Evolutionary conservation across 768 basidiomycete species (phyloP).

Genomic region (Xerocomus brunneocitrinus): DNA sequence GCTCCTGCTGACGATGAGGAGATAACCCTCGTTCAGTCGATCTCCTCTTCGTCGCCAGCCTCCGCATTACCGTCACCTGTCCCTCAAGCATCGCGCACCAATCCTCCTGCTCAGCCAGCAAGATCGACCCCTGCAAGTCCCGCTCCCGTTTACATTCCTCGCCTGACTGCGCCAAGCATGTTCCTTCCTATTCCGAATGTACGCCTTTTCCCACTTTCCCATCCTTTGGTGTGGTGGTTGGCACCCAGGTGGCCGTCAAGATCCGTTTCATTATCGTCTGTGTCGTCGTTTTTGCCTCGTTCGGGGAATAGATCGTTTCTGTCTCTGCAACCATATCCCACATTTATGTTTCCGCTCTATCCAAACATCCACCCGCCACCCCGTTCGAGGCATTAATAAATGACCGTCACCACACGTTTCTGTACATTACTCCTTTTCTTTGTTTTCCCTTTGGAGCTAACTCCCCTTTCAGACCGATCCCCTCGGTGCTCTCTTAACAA

Average conservation of each 20-base stretch:
- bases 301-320: neutral
- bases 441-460: conserved; percentile 3
- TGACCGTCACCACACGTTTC: conserved; percentile 4
- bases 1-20: conserved; percentile 43
- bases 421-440: neutral
- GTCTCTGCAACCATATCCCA: neutral
- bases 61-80: conserved; percentile 33
- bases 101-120: conserved; percentile 37
- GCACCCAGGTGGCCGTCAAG: conserved; percentile 32
- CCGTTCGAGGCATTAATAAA: conserved; percentile 5
- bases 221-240: conserved; percentile 60
- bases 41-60: conserved; percentile 30
- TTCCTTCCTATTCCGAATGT: conserved; percentile 89
- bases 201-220: conserved; percentile 49
- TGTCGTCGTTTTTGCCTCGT: conserved; percentile 29
- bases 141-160: conserved; percentile 53
- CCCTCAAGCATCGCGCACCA: conserved; percentile 39
- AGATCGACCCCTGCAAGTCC: conserved; percentile 7
- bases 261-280: conserved; percentile 34
- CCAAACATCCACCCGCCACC: neutral
- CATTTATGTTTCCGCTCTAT: conserved; percentile 5
- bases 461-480: conserved; percentile 64
- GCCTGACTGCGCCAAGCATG: conserved; percentile 68
- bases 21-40: conserved; percentile 37
- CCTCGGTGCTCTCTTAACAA: conserved; percentile 72